These are phyloP conservation scores for Skeletonema menzelii DNA, from an alignment of 108 stramenopile genomes.

Conservation along the genomic window DNA sequence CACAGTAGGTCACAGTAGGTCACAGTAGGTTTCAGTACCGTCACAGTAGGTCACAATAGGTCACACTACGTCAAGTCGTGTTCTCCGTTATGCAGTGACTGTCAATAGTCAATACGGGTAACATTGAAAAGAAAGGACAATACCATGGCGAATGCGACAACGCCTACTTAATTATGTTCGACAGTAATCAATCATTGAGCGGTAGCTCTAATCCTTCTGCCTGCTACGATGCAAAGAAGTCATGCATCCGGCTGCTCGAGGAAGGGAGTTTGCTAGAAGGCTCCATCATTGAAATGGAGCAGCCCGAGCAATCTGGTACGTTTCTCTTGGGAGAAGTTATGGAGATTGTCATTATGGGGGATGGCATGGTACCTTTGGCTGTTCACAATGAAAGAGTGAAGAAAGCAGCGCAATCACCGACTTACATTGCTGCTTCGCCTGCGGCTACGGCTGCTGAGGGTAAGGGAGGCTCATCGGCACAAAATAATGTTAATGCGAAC, in stretches of 20 bases:
- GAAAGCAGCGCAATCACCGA: background rate
- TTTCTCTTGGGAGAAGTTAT: constrained; percentile 21
- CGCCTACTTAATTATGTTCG: no score
- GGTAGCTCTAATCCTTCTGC: background rate
- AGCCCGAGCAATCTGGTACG: constrained; percentile 4
- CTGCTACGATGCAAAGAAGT: background rate
- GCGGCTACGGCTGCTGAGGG: background rate
- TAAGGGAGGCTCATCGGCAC: background rate
- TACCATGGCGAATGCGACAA: no score
- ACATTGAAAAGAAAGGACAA: no score
- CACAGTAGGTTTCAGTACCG: no score
- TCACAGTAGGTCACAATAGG: no score
- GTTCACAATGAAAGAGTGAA: constrained; percentile 13
- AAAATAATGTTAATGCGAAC: background rate
- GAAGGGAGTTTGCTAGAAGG: constrained; percentile 12
- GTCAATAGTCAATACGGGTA: no score
- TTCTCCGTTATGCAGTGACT: no score
- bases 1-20: no score
- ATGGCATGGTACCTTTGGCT: constrained; percentile 6
- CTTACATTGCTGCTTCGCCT: background rate
- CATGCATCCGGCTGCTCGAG: background rate
- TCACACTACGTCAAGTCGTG: no score
- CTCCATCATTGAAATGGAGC: constrained; percentile 17
- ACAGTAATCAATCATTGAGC: background rate
- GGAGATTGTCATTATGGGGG: constrained; percentile 30